A percentile compares a stretch with the other conserved stretches of the same genome.
These are phyloP conservation scores for Aspergillus novoparasiticus DNA, from an alignment of 2,329 filamentous ascomycete species.

Conservation along the genomic window DNA sequence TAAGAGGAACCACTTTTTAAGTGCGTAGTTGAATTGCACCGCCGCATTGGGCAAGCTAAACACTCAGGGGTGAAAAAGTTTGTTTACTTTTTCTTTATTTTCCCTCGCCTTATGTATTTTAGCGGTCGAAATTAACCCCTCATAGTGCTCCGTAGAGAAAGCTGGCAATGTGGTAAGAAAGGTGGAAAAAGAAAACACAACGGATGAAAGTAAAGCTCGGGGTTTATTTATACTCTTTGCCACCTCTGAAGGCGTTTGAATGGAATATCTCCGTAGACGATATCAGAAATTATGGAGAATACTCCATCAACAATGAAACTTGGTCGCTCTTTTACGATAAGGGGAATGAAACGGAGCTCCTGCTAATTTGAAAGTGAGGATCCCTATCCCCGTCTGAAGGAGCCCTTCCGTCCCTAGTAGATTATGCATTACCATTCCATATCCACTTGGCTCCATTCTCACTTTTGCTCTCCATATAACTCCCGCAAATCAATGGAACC, in stretches of 20 bases:
- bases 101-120: no score
- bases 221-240: conserved; percentile 10
- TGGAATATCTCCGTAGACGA: conserved; percentile 3
- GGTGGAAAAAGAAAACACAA: not conserved
- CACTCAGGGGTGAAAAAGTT: not conserved
- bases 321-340: not conserved
- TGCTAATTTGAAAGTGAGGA: not conserved
- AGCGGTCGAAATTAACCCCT: not conserved
- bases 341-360: not conserved
- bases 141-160: not conserved
- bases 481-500: conserved; percentile 8
- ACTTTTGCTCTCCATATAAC: not conserved
- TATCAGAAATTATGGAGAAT: conserved; percentile 1
- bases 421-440: not conserved
- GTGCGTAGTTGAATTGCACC: not conserved
- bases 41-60: conserved; percentile 4
- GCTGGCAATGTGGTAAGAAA: not conserved
- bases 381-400: not conserved
- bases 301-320: not conserved
- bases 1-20: not conserved
- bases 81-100: not conserved
- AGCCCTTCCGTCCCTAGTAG: not conserved
- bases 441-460: conserved; percentile 3
- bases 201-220: not conserved
- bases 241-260: not conserved